Conservation (phyloP, 345 rosid genomes). For the Corymbia maculata region DNA sequence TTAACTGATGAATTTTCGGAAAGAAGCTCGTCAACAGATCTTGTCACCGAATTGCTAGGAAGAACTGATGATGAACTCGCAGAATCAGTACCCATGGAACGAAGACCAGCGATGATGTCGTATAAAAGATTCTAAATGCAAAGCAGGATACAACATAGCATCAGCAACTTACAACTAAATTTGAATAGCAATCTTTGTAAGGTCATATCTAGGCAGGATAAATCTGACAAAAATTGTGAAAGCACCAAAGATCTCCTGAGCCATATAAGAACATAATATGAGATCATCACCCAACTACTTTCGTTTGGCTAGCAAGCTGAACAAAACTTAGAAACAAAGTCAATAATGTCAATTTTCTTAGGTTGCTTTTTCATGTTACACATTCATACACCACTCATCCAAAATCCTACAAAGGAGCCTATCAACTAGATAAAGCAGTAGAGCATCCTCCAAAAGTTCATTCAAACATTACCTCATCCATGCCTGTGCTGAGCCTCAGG, state of each 20-base stretch:
- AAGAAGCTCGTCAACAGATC: conserved; percentile 61
- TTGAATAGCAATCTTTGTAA: background rate
- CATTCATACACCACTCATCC: background rate
- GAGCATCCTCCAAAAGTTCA: background rate
- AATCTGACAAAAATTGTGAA: background rate
- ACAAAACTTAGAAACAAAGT: background rate
- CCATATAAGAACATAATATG: background rate
- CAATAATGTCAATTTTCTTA: background rate
- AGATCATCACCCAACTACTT: background rate
- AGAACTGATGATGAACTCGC: conserved; percentile 87
- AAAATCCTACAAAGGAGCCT: background rate
- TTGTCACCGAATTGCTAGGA: conserved; percentile 38
- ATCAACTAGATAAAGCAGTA: background rate
- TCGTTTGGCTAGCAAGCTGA: background rate
- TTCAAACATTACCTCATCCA: conserved; percentile 36
- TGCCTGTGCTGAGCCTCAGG: conserved; percentile 36
- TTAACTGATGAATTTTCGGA: conserved; percentile 42
- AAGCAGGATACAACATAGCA: background rate
- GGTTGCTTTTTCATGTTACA: background rate
- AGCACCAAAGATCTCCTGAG: background rate
- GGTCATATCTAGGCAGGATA: background rate
- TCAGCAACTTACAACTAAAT: background rate
- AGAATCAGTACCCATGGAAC: conserved; percentile 45
- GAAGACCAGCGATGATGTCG: conserved; percentile 74
- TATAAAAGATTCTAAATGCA: conserved; percentile 54